Evolutionary conservation across 805 yeast genomes (phyloP), one percentile per base, ranked within the genome.

Genomic region (Candida sithepensis): DNA sequence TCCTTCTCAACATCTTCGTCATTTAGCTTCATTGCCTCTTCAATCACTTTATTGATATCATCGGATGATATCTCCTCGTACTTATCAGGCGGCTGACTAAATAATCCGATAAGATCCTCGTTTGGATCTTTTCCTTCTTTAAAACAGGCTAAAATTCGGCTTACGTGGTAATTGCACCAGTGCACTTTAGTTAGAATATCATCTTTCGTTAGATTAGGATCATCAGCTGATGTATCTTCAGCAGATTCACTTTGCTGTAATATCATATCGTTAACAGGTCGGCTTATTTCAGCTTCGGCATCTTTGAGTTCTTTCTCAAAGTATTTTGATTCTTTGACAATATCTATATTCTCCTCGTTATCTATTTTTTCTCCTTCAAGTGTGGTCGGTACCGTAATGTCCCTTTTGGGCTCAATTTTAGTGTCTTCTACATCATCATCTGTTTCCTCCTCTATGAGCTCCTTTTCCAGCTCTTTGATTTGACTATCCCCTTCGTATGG

Each of bases 61-160:
- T 50, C 57, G 21, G 58, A 52, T 3, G 59, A 42, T 12, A 60
- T 52, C 22, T 45, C 45, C n/a, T 48, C 50, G 14, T 48, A 46
- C 4, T 46, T 46, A 7, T 44, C 42, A 2, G 50, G 46, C 10
- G 56, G 57, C 37, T 53, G 52, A 14, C 48, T 42, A 19, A 53
- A 23, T 16, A 51, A 23, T 2, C 57, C 58, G 2, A 41, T 37
- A 1, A 55, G 28, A 39, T 57, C 62, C 18, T 55, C 57, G 28
- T 60, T 60, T 22, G 62, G 63, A 44, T 60, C 57, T 21, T 52
- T 42, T 2, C 60, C 63, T 22, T 51, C 26, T 38, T 55, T 56
- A 18, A 58, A 48, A 32, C 57, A 52, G 9, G 37, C 23, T 2
- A 54, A 10, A 12, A 60, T 59, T 23, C 61, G 44, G 3, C 36